Conservation (phyloP, 495 filamentous ascomycete species). For the Penicillium arizonense region DNA sequence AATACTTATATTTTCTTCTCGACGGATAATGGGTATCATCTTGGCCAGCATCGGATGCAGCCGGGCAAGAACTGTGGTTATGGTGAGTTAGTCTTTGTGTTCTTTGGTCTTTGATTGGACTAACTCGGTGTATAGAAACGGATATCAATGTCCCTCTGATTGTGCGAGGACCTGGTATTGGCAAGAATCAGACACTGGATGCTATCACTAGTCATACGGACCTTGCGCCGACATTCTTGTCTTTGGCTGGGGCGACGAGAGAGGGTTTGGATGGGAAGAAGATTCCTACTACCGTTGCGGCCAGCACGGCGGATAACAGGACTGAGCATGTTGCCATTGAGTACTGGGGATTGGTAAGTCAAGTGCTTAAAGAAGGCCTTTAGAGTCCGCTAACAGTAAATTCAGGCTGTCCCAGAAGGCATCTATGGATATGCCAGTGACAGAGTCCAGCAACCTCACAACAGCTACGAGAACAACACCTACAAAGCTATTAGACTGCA, state of each 20-base stretch:
- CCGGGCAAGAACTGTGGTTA: conserved; percentile 69
- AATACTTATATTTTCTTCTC: conserved; percentile 68
- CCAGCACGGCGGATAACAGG: conserved; percentile 29
- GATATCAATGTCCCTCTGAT: conserved; percentile 66
- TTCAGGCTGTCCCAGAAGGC: conserved; percentile 48
- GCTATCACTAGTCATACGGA: conserved; percentile 65
- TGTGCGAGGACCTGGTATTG: conserved; percentile 58
- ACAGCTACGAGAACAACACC: conserved; percentile 47
- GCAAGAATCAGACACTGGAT: conserved; percentile 39
- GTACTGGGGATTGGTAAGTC: conserved; percentile 53
- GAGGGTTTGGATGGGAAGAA: conserved; percentile 53
- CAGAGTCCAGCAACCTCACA: conserved; percentile 13
- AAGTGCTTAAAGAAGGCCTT: background rate
- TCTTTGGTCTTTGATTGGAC: conserved; percentile 26
- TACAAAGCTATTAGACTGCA: conserved; percentile 60
- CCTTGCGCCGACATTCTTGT: conserved; percentile 62
- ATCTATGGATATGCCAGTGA: conserved; percentile 34
- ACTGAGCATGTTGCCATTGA: conserved; percentile 61
- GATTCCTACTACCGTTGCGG: conserved; percentile 41
- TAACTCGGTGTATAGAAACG: conserved; percentile 42
- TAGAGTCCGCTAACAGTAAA: background rate
- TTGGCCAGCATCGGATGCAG: conserved; percentile 65
- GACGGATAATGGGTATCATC: conserved; percentile 69
- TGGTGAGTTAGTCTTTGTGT: conserved; percentile 57
- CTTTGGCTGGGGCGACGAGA: conserved; percentile 35